A percentile compares a stretch with the other conserved stretches of the same genome.
These are phyloP conservation scores for Zopfochytrium polystomum DNA, from an alignment of 371 early-diverging fungal species.

Conservation along the genomic window DNA sequence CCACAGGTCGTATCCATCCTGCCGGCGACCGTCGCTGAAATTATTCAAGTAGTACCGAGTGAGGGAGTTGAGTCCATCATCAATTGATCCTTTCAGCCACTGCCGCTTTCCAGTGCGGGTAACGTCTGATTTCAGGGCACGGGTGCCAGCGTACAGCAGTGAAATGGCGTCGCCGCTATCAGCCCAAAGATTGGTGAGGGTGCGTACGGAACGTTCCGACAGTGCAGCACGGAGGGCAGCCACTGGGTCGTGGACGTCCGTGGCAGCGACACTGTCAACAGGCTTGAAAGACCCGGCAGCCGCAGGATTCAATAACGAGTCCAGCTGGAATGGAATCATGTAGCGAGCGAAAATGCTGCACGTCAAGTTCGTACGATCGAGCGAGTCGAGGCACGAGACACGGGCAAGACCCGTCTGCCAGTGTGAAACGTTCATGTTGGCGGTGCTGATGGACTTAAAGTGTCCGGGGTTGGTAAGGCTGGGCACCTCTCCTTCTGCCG, in stretches of 20 bases:
- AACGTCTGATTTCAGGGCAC: constrained; percentile 56
- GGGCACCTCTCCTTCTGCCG: constrained; percentile 45
- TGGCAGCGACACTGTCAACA: constrained; percentile 27
- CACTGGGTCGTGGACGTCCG: constrained; percentile 34
- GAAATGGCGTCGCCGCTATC: constrained; percentile 63
- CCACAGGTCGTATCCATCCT: constrained; percentile 49
- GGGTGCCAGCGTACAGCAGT: constrained; percentile 68
- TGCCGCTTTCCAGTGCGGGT: constrained; percentile 50
- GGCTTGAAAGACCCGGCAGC: constrained; percentile 19
- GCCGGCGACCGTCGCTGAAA: constrained; percentile 44
- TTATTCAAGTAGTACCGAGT: constrained; percentile 54
- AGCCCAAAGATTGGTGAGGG: constrained; percentile 56
- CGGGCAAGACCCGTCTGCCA: constrained; percentile 55
- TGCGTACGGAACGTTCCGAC: constrained; percentile 14
- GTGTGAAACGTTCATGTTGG: constrained; percentile 10
- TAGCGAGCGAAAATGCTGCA: constrained; percentile 51
- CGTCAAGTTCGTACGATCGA: constrained; percentile 68
- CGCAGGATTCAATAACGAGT: constrained; percentile 22
- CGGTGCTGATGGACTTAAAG: not conserved
- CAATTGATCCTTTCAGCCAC: constrained; percentile 34
- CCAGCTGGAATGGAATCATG: constrained; percentile 48
- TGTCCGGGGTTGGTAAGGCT: constrained; percentile 13
- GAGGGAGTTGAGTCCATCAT: constrained; percentile 48
- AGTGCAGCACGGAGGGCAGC: constrained; percentile 26
- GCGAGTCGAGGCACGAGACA: constrained; percentile 66